Evolutionary conservation across 1,284 basidiomycete genomes (phyloP), one percentile per base, ranked within the genome.

Genomic region (Ceratobasidium sp.): DNA sequence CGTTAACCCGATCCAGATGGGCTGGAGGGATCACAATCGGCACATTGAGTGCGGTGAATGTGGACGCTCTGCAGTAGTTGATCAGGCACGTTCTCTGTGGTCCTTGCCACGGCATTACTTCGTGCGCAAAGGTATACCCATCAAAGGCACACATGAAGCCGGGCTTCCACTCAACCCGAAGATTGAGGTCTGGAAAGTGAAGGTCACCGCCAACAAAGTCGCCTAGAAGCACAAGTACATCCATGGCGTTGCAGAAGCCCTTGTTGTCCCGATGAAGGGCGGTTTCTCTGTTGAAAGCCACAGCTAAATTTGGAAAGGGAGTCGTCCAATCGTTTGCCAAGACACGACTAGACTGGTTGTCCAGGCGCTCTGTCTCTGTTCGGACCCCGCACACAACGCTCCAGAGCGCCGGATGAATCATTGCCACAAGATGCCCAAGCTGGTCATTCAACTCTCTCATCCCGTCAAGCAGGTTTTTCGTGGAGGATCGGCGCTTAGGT

Each of bases 71-170:
- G 17, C 42, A 45, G 42, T 45, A 17, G 17, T 45, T 7, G 7
- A 45, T 17, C 17, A 45, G 17, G 42, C 42, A 45, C 17, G 42
- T 45, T 17, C 42, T 45, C 17, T 45, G 42, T 8, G 8, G 7
- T 7, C 42, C 42, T 8, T 7, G 7, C 42, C 42, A 45, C 8
- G 7, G 7, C 8, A 17, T 8, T 7, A 45, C 65, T 42, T 53
- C 49, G n/a, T 67, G 65, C 15, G 42, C 8, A 53, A 67, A 67
- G 11, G 47, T 31, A 37, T 67, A 67, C 3, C 65, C 65, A 26
- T 67, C 65, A 54, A 67, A 67, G 6, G 49, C 49, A 13, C 65
- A 37, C 4, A 67, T 39, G 37, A 2, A 33, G 4, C 65, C 49
- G 5, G 45, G 65, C 15, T 13, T 33, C 65, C 65, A 67, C 35